Evolutionary conservation across 306 rosid genomes (phyloP).

Genomic region (Lathyrus tuberosus): DNA sequence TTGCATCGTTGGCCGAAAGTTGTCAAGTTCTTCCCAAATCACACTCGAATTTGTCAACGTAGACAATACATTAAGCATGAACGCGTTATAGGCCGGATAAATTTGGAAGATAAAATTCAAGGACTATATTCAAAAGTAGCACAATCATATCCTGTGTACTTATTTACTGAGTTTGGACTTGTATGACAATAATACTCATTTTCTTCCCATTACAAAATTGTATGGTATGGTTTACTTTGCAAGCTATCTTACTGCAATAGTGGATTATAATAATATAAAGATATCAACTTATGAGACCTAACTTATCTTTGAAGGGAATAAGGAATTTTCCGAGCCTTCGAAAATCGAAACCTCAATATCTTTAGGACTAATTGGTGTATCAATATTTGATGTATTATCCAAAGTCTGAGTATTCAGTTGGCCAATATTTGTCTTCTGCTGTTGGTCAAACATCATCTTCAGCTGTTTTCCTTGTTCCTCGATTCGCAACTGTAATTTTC

Average conservation of each 20-base stretch:
- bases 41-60: too few species aligned
- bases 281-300: slow-evolving; percentile 31
- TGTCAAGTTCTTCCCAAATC: too few species aligned
- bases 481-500: slow-evolving; percentile 51
- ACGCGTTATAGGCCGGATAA: too few species aligned
- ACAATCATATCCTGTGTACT: slow-evolving; percentile 29
- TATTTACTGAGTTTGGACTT: slow-evolving; percentile 22
- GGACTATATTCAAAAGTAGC: slow-evolving; percentile 8
- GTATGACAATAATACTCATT: neutral
- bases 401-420: slow-evolving; percentile 37
- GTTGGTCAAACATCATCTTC: slow-evolving; percentile 63
- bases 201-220: slow-evolving; percentile 19
- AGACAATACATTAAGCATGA: too few species aligned
- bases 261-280: neutral
- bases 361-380: slow-evolving; percentile 32
- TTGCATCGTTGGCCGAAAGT: too few species aligned
- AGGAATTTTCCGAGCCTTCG: slow-evolving; percentile 41
- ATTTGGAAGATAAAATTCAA: neutral
- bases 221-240: neutral
- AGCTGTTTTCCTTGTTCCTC: slow-evolving; percentile 69
- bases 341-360: slow-evolving; percentile 45
- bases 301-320: slow-evolving; percentile 47
- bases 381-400: slow-evolving; percentile 31
- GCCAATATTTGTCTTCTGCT: slow-evolving; percentile 46
- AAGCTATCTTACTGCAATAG: neutral